phyloP scores from a whole-genome alignment of 2,329 filamentous ascomycete species.

The Calonectria pseudoreteaudii region DNA sequence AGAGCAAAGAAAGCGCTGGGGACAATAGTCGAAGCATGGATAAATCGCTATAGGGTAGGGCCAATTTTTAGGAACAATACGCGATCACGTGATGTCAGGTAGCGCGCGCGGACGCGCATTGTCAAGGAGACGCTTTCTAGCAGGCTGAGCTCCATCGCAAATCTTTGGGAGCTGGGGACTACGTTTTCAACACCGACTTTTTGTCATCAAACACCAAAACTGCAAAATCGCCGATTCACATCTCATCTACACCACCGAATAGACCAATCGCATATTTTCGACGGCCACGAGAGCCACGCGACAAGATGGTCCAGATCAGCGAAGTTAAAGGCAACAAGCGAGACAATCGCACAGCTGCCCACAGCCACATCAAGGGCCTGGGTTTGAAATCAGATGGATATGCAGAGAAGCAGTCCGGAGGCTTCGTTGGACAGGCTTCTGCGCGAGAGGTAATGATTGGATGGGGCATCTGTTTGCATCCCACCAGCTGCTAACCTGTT shows the following conservation, averaged over 20 bases:
- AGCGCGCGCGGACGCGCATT: constrained; percentile 43
- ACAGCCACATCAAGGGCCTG: constrained; percentile 97
- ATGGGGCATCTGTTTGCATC: neutral
- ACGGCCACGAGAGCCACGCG: constrained; percentile 43
- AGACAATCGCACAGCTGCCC: constrained; percentile 94
- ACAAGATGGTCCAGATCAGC: constrained; percentile 86
- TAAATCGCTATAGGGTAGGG: neutral
- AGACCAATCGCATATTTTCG: constrained; percentile 12
- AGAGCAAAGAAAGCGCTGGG: no score
- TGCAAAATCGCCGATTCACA: constrained; percentile 16
- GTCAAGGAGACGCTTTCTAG: constrained; percentile 39
- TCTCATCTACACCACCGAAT: constrained; percentile 8
- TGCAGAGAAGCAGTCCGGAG: constrained; percentile 81
- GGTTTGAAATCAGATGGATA: constrained; percentile 88
- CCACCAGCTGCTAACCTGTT: constrained; percentile 31
- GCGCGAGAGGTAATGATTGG: constrained; percentile 81
- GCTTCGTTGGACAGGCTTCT: constrained; percentile 89
- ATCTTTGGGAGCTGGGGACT: constrained; percentile 46
- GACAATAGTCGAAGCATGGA: no score
- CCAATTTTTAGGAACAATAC: neutral
- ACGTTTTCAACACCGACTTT: constrained; percentile 25
- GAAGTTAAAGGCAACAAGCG: constrained; percentile 95
- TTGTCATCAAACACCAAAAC: constrained; percentile 14
- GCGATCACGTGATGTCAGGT: constrained; percentile 44
- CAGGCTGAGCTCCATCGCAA: constrained; percentile 49